These are phyloP conservation scores for Komagataella ulmi DNA, from an alignment of 805 yeast species.

Conservation along the genomic window DNA sequence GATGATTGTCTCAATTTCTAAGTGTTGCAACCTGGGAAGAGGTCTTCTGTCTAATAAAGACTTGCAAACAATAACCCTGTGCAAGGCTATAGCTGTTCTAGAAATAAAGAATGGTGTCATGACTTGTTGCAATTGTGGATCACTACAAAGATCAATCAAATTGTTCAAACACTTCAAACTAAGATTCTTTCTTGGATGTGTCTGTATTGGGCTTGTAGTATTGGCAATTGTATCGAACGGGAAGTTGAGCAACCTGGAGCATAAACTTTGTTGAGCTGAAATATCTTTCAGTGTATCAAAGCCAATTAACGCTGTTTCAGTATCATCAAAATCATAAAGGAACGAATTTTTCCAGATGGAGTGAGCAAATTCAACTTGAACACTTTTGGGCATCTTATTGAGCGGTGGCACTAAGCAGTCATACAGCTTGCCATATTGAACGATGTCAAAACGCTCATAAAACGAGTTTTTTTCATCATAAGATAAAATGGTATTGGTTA, in stretches of 20 bases:
- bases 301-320: constrained; percentile 21
- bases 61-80: constrained; percentile 52
- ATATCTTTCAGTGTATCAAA: neutral
- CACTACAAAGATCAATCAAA: constrained; percentile 23
- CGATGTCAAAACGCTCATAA: neutral
- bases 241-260: constrained; percentile 23
- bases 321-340: constrained; percentile 41
- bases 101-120: constrained; percentile 37
- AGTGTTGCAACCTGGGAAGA: constrained; percentile 46
- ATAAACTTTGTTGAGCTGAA: constrained; percentile 16
- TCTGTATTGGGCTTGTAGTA: constrained; percentile 36
- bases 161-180: constrained; percentile 45
- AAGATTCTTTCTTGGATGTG: constrained; percentile 25
- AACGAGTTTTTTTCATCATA: neutral
- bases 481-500: neutral
- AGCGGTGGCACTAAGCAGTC: neutral
- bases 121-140: constrained; percentile 9
- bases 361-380: neutral
- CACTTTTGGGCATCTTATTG: neutral
- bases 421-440: neutral
- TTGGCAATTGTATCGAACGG: constrained; percentile 44
- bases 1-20: constrained; percentile 40
- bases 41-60: constrained; percentile 51
- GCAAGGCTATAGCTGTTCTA: constrained; percentile 46
- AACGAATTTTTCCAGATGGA: constrained; percentile 48